phyloP scores from a whole-genome alignment of 2,329 filamentous ascomycete genomes.

The Aspergillus aculeatinus region DNA sequence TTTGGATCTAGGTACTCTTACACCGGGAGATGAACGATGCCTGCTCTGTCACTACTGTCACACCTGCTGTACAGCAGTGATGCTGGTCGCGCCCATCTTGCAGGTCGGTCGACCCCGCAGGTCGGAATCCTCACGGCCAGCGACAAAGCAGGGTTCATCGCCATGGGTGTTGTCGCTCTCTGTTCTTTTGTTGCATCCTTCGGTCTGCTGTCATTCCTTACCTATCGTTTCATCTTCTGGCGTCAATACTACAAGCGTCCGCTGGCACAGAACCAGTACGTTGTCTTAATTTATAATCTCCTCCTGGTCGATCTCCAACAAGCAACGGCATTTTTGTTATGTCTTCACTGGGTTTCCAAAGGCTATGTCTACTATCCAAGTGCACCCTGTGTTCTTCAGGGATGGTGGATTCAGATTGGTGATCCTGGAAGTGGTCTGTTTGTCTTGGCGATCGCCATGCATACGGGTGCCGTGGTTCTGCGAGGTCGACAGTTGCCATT shows the following conservation, averaged over 20 bases:
- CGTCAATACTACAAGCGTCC: constrained; percentile 48
- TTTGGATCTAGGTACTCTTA: neutral
- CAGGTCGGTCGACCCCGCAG: neutral
- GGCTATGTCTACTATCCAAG: constrained; percentile 46
- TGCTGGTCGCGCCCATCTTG: constrained; percentile 1
- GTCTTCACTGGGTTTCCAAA: constrained; percentile 46
- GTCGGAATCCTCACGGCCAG: constrained; percentile 14
- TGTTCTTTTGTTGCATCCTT: constrained; percentile 36
- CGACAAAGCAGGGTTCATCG: constrained; percentile 46
- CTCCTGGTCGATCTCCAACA: constrained; percentile 53
- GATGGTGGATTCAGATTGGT: constrained; percentile 52
- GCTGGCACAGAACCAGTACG: constrained; percentile 53
- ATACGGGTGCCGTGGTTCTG: constrained; percentile 51
- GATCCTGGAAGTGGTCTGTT: constrained; percentile 54
- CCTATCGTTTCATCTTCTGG: constrained; percentile 52
- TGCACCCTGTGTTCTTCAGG: constrained; percentile 50
- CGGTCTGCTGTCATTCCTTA: constrained; percentile 46
- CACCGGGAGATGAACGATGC: constrained; percentile 5
- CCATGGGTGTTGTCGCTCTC: constrained; percentile 47
- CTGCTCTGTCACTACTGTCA: constrained; percentile 4
- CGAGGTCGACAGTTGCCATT: constrained; percentile 49
- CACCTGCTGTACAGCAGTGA: constrained; percentile 2
- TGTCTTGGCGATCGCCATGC: constrained; percentile 53
- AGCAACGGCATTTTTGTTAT: constrained; percentile 47
- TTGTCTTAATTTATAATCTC: constrained; percentile 54